Evolutionary conservation across 2,329 filamentous ascomycete species (phyloP).

Genomic region (Corniculantispora saksenae): DNA sequence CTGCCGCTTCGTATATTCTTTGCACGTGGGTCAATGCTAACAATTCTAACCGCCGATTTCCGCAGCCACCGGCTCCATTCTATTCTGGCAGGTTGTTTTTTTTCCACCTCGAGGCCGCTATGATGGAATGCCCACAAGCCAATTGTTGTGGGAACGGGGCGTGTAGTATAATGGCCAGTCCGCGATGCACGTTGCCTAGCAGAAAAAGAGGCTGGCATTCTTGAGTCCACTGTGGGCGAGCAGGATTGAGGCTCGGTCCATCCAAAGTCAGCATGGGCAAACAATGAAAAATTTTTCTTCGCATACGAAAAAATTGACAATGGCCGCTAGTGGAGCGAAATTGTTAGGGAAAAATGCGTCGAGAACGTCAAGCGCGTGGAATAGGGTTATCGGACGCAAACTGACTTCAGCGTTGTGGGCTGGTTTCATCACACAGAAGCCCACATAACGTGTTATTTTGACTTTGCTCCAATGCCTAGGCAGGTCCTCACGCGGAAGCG

Average conservation of each 20-base stretch:
- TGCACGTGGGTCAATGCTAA: neutral
- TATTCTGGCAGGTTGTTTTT: no score
- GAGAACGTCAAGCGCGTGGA: neutral
- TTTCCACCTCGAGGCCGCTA: constrained; percentile 3
- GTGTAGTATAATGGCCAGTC: constrained; percentile 14
- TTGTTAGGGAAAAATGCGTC: no score
- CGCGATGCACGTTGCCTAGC: constrained; percentile 17
- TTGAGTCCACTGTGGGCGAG: neutral
- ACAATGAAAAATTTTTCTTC: neutral
- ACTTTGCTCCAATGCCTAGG: neutral
- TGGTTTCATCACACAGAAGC: neutral
- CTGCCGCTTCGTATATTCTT: no score
- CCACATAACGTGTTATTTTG: neutral
- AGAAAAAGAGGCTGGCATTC: neutral
- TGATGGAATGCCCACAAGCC: neutral
- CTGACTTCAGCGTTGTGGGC: neutral
- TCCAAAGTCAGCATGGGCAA: neutral
- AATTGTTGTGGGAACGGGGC: constrained; percentile 10
- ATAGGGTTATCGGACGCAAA: neutral
- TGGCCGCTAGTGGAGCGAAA: no score
- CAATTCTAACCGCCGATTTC: neutral
- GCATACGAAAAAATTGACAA: no score
- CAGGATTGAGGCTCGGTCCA: neutral
- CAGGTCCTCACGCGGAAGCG: neutral
- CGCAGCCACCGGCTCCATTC: neutral